A percentile compares a stretch with the other conserved stretches of the same genome.
Evolutionary conservation across 2,329 filamentous ascomycete genomes (phyloP).

Genomic region (Botrytis tulipae): DNA sequence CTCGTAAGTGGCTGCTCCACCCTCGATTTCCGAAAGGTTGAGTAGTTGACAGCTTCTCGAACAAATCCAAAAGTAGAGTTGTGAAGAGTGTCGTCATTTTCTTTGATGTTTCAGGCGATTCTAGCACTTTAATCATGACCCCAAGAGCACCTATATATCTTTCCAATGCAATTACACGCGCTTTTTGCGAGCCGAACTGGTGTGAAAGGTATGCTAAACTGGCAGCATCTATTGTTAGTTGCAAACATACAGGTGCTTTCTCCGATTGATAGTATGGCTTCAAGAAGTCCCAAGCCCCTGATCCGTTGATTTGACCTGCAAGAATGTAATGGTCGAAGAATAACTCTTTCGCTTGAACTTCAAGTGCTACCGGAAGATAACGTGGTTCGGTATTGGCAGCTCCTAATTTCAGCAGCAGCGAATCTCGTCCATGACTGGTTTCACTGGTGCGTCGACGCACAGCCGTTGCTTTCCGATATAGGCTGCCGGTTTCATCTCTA

Average conservation of each 20-base stretch:
- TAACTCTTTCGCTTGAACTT: slow-evolving; percentile 20
- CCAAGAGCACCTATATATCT: slow-evolving; percentile 17
- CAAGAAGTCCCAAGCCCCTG: slow-evolving; percentile 18
- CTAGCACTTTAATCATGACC: slow-evolving; percentile 17
- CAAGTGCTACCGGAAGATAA: slow-evolving; percentile 18
- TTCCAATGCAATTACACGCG: slow-evolving; percentile 10
- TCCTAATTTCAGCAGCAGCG: not conserved
- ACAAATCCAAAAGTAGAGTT: slow-evolving; percentile 24
- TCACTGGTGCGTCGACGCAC: not conserved
- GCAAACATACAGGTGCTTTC: slow-evolving; percentile 5
- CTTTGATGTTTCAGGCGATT: not conserved
- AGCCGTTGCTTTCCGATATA: slow-evolving; percentile 10
- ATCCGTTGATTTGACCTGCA: not conserved
- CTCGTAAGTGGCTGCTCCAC: slow-evolving; percentile 42
- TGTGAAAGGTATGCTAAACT: slow-evolving; percentile 24
- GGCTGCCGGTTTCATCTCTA: slow-evolving; percentile 17
- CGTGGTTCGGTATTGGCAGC: not conserved
- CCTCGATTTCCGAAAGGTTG: not conserved
- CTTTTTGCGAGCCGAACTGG: slow-evolving; percentile 10
- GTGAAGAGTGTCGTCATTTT: slow-evolving; percentile 21
- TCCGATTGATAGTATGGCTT: slow-evolving; percentile 3
- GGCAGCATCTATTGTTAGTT: slow-evolving; percentile 19
- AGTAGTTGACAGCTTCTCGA: slow-evolving; percentile 19
- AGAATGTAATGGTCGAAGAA: slow-evolving; percentile 23
- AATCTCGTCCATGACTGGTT: too few species aligned